Base-by-base conservation (phyloP, 441 rosid genomes). In the Pelargonium cotyledonis region DNA sequence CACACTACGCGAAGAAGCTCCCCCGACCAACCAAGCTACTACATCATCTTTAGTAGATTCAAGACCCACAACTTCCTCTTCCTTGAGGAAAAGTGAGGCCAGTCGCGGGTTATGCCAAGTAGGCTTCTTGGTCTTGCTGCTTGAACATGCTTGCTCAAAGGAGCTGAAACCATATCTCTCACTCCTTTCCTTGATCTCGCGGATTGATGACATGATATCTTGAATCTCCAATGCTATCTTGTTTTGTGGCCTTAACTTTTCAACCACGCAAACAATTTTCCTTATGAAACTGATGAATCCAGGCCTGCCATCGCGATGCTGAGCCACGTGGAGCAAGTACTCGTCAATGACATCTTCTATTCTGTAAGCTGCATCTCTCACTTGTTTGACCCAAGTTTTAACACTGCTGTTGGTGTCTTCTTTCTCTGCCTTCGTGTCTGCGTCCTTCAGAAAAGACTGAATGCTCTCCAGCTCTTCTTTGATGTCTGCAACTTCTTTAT, bases 51-150 rank as follows among this genome's bases (percentile, higher is more conserved):
- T 73, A 10, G 72, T 71, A 18, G 15, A 40, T 61, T 76, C 78
- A 6, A 71, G 67, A 23, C 84, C 82, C 46, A 81, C 79, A 3
- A 75, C 66, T 57, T 80, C 75, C 18, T 60, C 65, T 23, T 69
- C 77, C 19, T 65, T 69, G 4, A 70, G 16, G 43, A 65, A 68
- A 63, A 70, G 73, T 6, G 72, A 73, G 66, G 62, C 64, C 49
- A 65, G 49, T 61, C 44, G 43, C 55, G 46, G 49, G 21, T 71
- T 65, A 4, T 63, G 69, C 61, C 61, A 69, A 41, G 38, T 12
- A 46, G 51, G 10, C 12, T 46, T 12, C 10, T 46, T 46, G 12
- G 1, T 12, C 10, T 12, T 12, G 51, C 51, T 53, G 61, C 23
- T 5, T 10, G 11, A 19, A 43, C n/a, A 21, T 18, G 7, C 62